Evolutionary conservation across 495 filamentous ascomycete genomes (phyloP).

Genomic region (Xylaria scruposa): DNA sequence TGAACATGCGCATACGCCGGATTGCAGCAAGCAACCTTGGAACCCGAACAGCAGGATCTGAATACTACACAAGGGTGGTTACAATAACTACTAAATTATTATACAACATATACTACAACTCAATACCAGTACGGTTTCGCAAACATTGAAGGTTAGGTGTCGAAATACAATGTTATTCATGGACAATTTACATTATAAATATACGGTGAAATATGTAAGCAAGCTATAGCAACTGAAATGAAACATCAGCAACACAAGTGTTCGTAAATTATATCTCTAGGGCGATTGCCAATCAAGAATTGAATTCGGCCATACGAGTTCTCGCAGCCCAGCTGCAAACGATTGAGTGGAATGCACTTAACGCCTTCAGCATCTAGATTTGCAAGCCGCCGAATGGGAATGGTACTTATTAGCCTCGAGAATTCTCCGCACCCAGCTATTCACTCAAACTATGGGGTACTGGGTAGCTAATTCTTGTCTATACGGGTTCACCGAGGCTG

Average conservation of each 20-base stretch:
- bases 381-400: not conserved
- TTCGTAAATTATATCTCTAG: not conserved
- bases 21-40: conserved; percentile 8
- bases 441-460: not conserved
- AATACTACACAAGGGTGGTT: not conserved
- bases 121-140: not conserved
- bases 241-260: not conserved
- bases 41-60: not conserved
- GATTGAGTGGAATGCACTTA: not conserved
- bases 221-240: not conserved
- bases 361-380: not conserved
- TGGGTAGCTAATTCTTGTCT: not conserved
- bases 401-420: not conserved
- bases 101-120: not conserved
- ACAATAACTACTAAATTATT: not conserved
- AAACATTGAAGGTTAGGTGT: not conserved
- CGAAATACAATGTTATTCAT: not conserved
- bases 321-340: not conserved
- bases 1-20: not conserved
- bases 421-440: conserved; percentile 16
- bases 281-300: not conserved
- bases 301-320: not conserved
- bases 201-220: not conserved
- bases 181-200: not conserved
- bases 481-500: conserved; percentile 4